These are phyloP conservation scores for Clarireedia homoeocarpa DNA, from an alignment of 2,329 filamentous ascomycete genomes.

Conservation along the genomic window DNA sequence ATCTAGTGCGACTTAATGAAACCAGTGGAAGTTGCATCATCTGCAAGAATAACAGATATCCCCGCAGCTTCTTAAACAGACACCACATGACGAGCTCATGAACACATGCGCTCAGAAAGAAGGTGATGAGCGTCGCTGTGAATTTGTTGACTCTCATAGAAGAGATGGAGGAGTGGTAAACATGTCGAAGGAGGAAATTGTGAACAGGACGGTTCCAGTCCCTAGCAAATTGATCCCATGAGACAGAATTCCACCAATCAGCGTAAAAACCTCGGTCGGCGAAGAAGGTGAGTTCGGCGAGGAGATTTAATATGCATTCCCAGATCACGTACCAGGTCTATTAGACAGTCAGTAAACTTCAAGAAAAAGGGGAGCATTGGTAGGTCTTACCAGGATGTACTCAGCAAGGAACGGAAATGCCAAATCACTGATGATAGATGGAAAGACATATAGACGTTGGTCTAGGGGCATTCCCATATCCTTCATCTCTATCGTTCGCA, in stretches of 20 bases:
- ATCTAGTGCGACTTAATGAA: slow-evolving; percentile 55
- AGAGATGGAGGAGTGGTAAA: slow-evolving; percentile 72
- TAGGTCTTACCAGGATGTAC: slow-evolving; percentile 43
- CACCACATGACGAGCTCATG: slow-evolving; percentile 45
- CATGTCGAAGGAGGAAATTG: slow-evolving; percentile 66
- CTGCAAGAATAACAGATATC: slow-evolving; percentile 66
- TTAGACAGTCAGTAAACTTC: slow-evolving; percentile 18
- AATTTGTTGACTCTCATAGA: slow-evolving; percentile 62
- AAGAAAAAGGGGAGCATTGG: neutral
- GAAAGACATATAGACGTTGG: slow-evolving; percentile 58
- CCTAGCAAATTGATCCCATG: slow-evolving; percentile 70
- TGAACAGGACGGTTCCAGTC: slow-evolving; percentile 81
- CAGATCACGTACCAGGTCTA: slow-evolving; percentile 74
- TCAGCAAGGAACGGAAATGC: slow-evolving; percentile 75
- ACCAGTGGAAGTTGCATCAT: slow-evolving; percentile 69
- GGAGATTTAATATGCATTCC: slow-evolving; percentile 65
- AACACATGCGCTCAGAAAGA: slow-evolving; percentile 29
- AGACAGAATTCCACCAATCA: slow-evolving; percentile 56
- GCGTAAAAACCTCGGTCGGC: slow-evolving; percentile 68
- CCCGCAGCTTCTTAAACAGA: slow-evolving; percentile 68
- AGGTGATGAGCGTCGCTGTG: slow-evolving; percentile 49
- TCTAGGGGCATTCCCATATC: slow-evolving; percentile 53
- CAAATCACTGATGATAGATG: slow-evolving; percentile 67
- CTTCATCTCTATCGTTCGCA: slow-evolving; percentile 59
- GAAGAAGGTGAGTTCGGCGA: slow-evolving; percentile 70